Conservation (phyloP, 73 alveolate species). For the Breviolum minutum region DNA sequence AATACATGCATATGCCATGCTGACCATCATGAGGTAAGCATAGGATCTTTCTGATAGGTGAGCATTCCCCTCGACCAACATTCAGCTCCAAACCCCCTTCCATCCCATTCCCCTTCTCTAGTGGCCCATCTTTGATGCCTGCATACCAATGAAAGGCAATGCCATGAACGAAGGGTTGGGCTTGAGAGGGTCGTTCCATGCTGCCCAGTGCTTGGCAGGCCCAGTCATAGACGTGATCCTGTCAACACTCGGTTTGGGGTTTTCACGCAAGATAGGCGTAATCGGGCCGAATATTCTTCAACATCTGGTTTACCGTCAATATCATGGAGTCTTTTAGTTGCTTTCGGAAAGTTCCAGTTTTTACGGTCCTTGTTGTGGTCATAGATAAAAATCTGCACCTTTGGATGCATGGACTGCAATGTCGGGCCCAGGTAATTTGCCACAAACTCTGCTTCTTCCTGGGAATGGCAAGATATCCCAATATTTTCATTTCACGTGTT, state of each 20-base stretch:
- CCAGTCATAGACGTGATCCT: slow-evolving; percentile 42
- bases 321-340: not conserved
- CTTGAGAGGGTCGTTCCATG: not conserved
- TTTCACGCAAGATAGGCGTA: not conserved
- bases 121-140: not conserved
- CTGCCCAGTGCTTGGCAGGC: slow-evolving; percentile 23
- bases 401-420: slow-evolving; percentile 34
- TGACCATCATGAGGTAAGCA: no score
- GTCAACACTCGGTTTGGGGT: not conserved
- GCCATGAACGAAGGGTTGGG: slow-evolving; percentile 28
- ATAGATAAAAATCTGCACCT: slow-evolving; percentile 4
- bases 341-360: not conserved
- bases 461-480: no score
- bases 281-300: not conserved
- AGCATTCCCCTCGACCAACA: no score
- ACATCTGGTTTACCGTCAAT: no score
- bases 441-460: slow-evolving; percentile 51
- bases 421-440: slow-evolving; percentile 52
- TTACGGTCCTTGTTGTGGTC: slow-evolving; percentile 67
- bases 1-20: no score
- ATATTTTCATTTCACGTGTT: no score
- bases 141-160: slow-evolving; percentile 80
- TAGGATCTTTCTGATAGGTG: no score
- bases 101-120: no score
- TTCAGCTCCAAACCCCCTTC: no score